Conservation (phyloP, 768 basidiomycete genomes). For the Trametes cinnabarina region DNA sequence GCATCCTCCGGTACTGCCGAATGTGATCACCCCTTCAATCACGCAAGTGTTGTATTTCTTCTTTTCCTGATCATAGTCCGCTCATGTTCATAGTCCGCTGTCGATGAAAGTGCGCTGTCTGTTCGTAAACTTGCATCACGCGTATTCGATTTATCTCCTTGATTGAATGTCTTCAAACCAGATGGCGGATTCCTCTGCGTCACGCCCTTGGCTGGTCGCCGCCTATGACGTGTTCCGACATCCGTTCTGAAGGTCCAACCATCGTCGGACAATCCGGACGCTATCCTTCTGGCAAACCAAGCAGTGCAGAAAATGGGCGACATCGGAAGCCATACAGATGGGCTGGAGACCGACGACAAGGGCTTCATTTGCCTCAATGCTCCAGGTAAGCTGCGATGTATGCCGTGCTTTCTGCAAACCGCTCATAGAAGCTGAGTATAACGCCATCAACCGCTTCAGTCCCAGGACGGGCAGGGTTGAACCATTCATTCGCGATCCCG, state of each 20-base stretch:
- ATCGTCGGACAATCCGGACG: slow-evolving; percentile 12
- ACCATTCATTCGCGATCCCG: neutral
- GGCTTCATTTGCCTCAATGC: slow-evolving; percentile 16
- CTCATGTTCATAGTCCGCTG: too few relatives aligned
- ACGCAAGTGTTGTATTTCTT: neutral
- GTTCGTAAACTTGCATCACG: neutral
- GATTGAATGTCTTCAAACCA: neutral
- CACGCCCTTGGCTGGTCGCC: neutral
- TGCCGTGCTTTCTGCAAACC: neutral
- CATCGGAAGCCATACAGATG: slow-evolving; percentile 15
- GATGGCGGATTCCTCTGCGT: slow-evolving; percentile 16
- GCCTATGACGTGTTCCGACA: neutral
- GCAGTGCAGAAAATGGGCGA: slow-evolving; percentile 9
- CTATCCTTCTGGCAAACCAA: slow-evolving; percentile 6
- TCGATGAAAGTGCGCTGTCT: slow-evolving; percentile 18
- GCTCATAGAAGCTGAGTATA: slow-evolving; percentile 7
- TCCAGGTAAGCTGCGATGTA: slow-evolving; percentile 4
- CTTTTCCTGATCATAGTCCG: neutral
- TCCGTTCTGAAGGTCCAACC: slow-evolving; percentile 16
- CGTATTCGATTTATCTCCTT: neutral
- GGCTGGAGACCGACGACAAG: slow-evolving; percentile 12
- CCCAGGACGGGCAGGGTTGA: slow-evolving; percentile 9
- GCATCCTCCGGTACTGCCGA: neutral
- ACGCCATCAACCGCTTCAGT: slow-evolving; percentile 15
- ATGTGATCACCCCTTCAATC: slow-evolving; percentile 13